A percentile compares a stretch with the other conserved stretches of the same genome.
Conservation (phyloP, 2,329 filamentous ascomycete species). For the Shiraia bambusicola region DNA sequence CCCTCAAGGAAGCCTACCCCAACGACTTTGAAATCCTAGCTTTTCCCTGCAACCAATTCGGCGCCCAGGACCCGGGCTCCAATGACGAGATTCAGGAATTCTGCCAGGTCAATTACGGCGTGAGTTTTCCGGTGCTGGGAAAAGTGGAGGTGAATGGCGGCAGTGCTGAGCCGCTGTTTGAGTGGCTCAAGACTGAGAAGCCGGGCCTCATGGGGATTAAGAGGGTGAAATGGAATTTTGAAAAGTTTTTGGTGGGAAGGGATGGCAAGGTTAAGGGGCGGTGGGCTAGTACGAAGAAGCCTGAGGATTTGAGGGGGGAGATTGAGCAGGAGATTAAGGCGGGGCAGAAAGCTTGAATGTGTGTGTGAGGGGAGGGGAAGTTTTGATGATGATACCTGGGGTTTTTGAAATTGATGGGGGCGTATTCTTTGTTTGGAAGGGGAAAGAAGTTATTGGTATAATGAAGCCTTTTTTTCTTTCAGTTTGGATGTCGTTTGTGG, state of each 20-base stretch:
- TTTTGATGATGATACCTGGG: neutral
- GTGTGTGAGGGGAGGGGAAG: neutral
- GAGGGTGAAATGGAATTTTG: conserved; percentile 98
- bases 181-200: conserved; percentile 71
- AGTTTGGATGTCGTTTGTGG: neutral
- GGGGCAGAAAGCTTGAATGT: conserved; percentile 8
- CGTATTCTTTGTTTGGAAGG: no score
- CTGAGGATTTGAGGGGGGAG: conserved; percentile 72
- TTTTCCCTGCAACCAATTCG: conserved; percentile 99
- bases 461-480: no score
- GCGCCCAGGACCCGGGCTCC: conserved; percentile 79
- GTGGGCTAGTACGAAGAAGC: conserved; percentile 88
- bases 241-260: conserved; percentile 89
- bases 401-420: no score
- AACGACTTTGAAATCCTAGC: conserved; percentile 85
- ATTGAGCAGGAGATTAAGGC: conserved; percentile 70
- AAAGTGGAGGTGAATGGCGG: conserved; percentile 91
- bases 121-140: conserved; percentile 84
- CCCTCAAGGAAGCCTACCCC: conserved; percentile 66
- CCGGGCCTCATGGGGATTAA: conserved; percentile 85
- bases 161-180: conserved; percentile 73
- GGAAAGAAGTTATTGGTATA: no score
- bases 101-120: conserved; percentile 93
- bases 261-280: conserved; percentile 83
- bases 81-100: conserved; percentile 65